Conservation (phyloP, 441 rosid species). For the Euphorbia celastroides region DNA sequence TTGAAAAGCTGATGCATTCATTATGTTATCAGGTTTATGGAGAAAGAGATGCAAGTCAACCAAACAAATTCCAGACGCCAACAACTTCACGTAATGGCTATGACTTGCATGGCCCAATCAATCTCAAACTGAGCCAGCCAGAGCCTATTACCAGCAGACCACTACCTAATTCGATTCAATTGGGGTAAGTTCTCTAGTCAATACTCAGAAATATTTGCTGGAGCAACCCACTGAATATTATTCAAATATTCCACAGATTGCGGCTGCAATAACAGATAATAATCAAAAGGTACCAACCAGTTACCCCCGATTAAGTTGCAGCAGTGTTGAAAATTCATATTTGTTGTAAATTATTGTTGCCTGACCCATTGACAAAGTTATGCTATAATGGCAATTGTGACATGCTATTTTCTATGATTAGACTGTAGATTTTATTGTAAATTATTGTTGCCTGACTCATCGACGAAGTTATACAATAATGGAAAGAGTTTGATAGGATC, state of each 20-base stretch:
- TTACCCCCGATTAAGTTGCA: slow-evolving; percentile 12
- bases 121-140: slow-evolving; percentile 65
- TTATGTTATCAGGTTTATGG: slow-evolving; percentile 39
- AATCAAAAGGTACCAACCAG: slow-evolving; percentile 19
- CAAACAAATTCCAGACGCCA: slow-evolving; percentile 27
- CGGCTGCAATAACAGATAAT: slow-evolving; percentile 39
- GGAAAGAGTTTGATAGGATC: slow-evolving; percentile 14
- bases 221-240: slow-evolving; percentile 9
- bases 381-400: slow-evolving; percentile 20
- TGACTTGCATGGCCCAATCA: slow-evolving; percentile 33
- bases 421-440: slow-evolving; percentile 20
- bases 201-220: background rate
- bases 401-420: slow-evolving; percentile 26
- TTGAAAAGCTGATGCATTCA: background rate
- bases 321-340: slow-evolving; percentile 19
- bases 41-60: slow-evolving; percentile 30
- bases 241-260: slow-evolving; percentile 36
- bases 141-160: slow-evolving; percentile 38
- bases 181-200: slow-evolving; percentile 40
- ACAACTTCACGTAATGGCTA: slow-evolving; percentile 30
- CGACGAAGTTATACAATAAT: slow-evolving; percentile 32
- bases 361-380: slow-evolving; percentile 18
- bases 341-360: slow-evolving; percentile 17
- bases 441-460: slow-evolving; percentile 16
- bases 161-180: slow-evolving; percentile 31